These are phyloP conservation scores for Urochloa ruziziensis DNA, from an alignment of 176 grass and related monocot species.

Conservation along the genomic window DNA sequence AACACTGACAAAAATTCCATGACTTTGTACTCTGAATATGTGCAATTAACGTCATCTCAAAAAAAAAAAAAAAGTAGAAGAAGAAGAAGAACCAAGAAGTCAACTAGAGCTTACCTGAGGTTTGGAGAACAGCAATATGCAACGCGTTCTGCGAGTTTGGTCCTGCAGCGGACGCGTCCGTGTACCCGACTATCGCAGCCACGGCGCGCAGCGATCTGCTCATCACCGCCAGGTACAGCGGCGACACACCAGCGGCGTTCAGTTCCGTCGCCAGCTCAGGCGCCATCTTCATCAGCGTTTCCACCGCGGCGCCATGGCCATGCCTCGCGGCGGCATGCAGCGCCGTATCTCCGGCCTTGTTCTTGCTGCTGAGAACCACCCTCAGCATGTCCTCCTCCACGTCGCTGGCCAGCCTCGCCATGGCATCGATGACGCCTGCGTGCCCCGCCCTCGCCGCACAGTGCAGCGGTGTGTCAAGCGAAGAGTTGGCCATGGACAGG, in stretches of 20 bases:
- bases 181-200: neutral
- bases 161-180: neutral
- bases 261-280: neutral
- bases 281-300: constrained; percentile 7
- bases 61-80: no score
- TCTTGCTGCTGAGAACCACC: neutral
- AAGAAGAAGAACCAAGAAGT: no score
- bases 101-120: no score
- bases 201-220: constrained; percentile 21
- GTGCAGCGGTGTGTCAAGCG: constrained; percentile 50
- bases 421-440: neutral
- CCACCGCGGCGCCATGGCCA: neutral
- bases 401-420: neutral
- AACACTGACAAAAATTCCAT: no score
- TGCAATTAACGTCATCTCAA: no score
- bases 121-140: constrained; percentile 46
- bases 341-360: constrained; percentile 34
- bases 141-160: constrained; percentile 30
- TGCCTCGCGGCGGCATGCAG: constrained; percentile 40
- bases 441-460: constrained; percentile 18
- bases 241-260: constrained; percentile 22
- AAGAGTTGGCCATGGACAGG: neutral
- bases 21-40: no score
- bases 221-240: constrained; percentile 48
- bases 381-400: neutral